A percentile compares a stretch with the other conserved stretches of the same genome.
These are phyloP conservation scores for Botrytis cinerea DNA, from an alignment of 2,329 filamentous ascomycete genomes.

Conservation along the genomic window DNA sequence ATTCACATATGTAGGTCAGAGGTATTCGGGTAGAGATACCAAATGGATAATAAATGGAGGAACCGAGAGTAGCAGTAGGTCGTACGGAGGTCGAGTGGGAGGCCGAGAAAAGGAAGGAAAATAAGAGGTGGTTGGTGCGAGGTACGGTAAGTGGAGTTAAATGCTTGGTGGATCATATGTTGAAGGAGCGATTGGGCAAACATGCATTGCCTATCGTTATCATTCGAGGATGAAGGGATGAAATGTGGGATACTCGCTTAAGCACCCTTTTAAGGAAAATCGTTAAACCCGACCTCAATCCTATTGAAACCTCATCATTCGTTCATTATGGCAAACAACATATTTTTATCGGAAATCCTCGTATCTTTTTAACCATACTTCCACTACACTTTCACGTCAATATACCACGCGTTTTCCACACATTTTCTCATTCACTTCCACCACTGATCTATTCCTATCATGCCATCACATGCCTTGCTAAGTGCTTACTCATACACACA, in stretches of 20 bases:
- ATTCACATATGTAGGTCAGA: neutral
- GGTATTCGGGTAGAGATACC: neutral
- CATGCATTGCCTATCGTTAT: neutral
- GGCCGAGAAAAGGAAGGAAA: neutral
- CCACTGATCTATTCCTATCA: neutral
- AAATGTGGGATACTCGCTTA: neutral
- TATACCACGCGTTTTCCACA: neutral
- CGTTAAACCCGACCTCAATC: neutral
- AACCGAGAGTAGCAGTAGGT: neutral
- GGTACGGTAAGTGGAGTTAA: neutral
- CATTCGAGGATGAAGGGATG: neutral
- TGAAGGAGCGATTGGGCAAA: neutral
- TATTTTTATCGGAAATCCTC: neutral
- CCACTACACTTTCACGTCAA: neutral
- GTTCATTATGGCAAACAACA: neutral
- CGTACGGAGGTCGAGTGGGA: neutral
- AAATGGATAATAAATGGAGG: neutral
- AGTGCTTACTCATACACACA: neutral
- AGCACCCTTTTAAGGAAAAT: neutral
- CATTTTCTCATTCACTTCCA: neutral
- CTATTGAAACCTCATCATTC: neutral
- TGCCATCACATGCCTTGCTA: neutral
- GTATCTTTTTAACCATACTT: neutral
- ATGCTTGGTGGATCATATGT: neutral
- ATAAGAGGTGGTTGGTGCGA: slow-evolving; percentile 22